Base-by-base conservation (phyloP, 2,329 filamentous ascomycete species). In the Penicillium brevicompactum region DNA sequence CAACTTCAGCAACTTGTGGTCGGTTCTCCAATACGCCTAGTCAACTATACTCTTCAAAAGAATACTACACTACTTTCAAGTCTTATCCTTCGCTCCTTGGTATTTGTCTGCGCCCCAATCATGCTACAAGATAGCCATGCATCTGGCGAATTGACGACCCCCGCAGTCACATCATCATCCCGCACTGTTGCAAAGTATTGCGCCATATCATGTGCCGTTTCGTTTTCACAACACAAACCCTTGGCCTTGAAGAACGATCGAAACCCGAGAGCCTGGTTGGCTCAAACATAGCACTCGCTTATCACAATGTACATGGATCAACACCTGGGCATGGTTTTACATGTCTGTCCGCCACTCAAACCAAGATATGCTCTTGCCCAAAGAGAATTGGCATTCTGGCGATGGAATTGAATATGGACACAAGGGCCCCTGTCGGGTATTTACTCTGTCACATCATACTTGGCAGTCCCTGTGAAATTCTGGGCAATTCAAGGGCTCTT, bases 151-250 rank as follows among this genome's bases (percentile, higher is more conserved):
- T 8, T 32, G 24, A 18, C 4, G 9, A 45, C 8, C 45, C 42
- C 53, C 48, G 32, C 34, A 42, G 51, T 52, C 49, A 47, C 53
- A 45, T 52, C 51, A 54, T 54, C 11, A 18, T 32, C 22, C 10
- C 22, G 32, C 2, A 18, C 40, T 14, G 46, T 54, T 37, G 46
- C 51, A 50, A 50, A 54, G 3, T 24, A 54, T 54, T 54, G 51
- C 51, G 47, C 51, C 51, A 54, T 54, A 31, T n/a, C 11, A 4
- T 11, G 43, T 37, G 11, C 30, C 13, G 13, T 10, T 21, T 44
- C 16, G 38, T 18, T 32, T 27, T 16, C 14, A 41, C 40, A 13
- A 24, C 45, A 42, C 37, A 53, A 53, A 30, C 21, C 8, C 50
- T 52, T 52, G 50, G 50, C 50, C 34, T 27, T 48, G 16, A 14